These are phyloP conservation scores for Thalassiosira hispida DNA, from an alignment of 352 stramenopile genomes.

Conservation along the genomic window DNA sequence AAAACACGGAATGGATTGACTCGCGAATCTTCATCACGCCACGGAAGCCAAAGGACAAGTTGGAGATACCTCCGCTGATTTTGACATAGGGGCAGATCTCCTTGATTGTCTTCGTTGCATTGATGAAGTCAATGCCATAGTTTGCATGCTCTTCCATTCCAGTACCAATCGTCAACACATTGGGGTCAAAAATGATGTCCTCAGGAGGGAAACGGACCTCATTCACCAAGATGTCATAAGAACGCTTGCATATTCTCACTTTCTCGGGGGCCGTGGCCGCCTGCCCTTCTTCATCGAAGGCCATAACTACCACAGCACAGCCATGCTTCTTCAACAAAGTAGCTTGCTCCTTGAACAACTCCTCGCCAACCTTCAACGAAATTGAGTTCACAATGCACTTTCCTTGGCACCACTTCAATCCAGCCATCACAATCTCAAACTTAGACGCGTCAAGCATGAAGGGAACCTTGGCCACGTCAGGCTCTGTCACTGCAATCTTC, in stretches of 20 bases:
- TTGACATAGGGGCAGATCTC: slow-evolving; percentile 94
- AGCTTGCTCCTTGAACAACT: slow-evolving; percentile 94
- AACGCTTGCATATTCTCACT: slow-evolving; percentile 97
- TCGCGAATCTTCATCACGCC: slow-evolving; percentile 98
- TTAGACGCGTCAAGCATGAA: slow-evolving; percentile 98
- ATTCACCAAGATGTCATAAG: slow-evolving; percentile 96
- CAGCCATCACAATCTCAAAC: slow-evolving; percentile 96
- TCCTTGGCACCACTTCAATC: slow-evolving; percentile 97
- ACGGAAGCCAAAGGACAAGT: slow-evolving; percentile 96
- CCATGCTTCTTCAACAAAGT: slow-evolving; percentile 94
- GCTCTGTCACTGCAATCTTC: slow-evolving; percentile 96
- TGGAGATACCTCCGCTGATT: slow-evolving; percentile 95
- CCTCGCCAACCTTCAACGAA: slow-evolving; percentile 95
- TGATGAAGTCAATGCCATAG: slow-evolving; percentile 98
- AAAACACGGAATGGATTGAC: slow-evolving; percentile 94
- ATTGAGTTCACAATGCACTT: slow-evolving; percentile 98
- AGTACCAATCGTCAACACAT: slow-evolving; percentile 96
- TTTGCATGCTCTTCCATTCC: slow-evolving; percentile 98
- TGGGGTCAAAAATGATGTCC: slow-evolving; percentile 98
- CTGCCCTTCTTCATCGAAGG: slow-evolving; percentile 96
- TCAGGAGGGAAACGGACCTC: slow-evolving; percentile 94
- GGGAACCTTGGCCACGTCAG: slow-evolving; percentile 94
- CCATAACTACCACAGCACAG: slow-evolving; percentile 96
- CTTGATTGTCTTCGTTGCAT: slow-evolving; percentile 93
- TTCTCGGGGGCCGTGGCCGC: slow-evolving; percentile 94